Base-by-base conservation (phyloP, 352 stramenopile genomes). In the Globisporangium spinosum region DNA sequence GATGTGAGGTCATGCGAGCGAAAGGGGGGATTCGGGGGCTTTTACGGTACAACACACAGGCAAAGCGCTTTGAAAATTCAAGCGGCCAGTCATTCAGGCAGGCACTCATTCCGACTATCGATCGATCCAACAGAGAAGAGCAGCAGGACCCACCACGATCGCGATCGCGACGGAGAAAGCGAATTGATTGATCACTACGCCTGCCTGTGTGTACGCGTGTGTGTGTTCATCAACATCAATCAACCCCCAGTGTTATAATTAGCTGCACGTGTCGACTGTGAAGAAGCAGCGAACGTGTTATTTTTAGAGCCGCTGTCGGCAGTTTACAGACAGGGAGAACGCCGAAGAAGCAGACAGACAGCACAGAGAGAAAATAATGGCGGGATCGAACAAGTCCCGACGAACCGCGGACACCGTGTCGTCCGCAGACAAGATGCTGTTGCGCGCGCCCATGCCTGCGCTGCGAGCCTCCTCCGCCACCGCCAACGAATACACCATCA, bases 401-500 rank as follows among this genome's bases (percentile, higher is more conserved):
- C 62, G 62, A 57, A 17, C 59, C 10, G 62, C 35, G 2, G 59
- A 65, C 22, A 40, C 59, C 25, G 47, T 49, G 15, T 58, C 60
- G 9, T 40, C 34, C 47, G 47, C 61, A 10, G 49, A 54, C 13
- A 67, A 67, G 49, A 58, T 53, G 47, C 53, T 59, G 29, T 17
- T 53, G 23, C 53, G 38, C 32, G 34, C 35, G 25, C 0, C 34
- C 17, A 20, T 62, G 29, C 17, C 57, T 15, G 58, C 34, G 58
- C 58, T 63, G 34, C 58, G 32, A 60, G 69, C 75, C 25, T 70
- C 70, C 9, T 69, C 53, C 4, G 67, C 65, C 67, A 76, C 64
- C 43, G 69, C 66, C 23, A 73, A 65, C 12, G 62, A 60, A 38
- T 56, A 79, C 22, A 71, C 56, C 29, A 53, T 59, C 56, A 65